Percentiles rank a stretch among this genome's conserved stretches.
Evolutionary conservation across 441 rosid genomes (phyloP).

Genomic region (Erodium trifolium): DNA sequence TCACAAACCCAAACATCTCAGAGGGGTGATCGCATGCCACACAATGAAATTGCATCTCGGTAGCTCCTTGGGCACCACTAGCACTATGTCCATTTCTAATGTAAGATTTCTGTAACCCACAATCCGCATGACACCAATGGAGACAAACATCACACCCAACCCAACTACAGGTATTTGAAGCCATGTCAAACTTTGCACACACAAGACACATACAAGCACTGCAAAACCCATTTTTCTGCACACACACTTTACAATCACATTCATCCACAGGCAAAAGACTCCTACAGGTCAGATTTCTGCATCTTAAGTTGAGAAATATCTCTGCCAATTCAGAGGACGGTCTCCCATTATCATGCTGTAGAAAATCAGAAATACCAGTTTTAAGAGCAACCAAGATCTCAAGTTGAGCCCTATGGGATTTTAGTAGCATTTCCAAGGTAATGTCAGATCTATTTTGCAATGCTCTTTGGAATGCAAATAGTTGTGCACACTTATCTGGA

Average conservation of each 20-base stretch:
- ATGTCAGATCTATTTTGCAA: constrained; percentile 60
- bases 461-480: constrained; percentile 44
- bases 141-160: constrained; percentile 97
- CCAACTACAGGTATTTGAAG: constrained; percentile 96
- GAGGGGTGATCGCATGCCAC: constrained; percentile 94
- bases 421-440: constrained; percentile 47
- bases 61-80: constrained; percentile 40
- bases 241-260: constrained; percentile 88
- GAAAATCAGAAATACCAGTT: constrained; percentile 67
- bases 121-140: constrained; percentile 96
- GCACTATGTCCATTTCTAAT: constrained; percentile 73
- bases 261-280: constrained; percentile 78
- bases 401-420: constrained; percentile 69
- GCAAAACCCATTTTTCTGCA: constrained; percentile 80
- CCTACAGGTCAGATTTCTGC: constrained; percentile 70
- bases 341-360: constrained; percentile 40
- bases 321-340: constrained; percentile 76
- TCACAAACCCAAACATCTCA: constrained; percentile 99
- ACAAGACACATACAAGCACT: constrained; percentile 94
- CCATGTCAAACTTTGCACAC: constrained; percentile 91
- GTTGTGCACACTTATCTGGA: constrained; percentile 46
- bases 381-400: constrained; percentile 78
- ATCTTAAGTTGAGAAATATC: constrained; percentile 69
- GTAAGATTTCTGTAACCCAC: constrained; percentile 68
- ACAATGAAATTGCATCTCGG: constrained; percentile 91